Evolutionary conservation across 768 basidiomycete species (phyloP).

Genomic region (Calvatia gigantea): DNA sequence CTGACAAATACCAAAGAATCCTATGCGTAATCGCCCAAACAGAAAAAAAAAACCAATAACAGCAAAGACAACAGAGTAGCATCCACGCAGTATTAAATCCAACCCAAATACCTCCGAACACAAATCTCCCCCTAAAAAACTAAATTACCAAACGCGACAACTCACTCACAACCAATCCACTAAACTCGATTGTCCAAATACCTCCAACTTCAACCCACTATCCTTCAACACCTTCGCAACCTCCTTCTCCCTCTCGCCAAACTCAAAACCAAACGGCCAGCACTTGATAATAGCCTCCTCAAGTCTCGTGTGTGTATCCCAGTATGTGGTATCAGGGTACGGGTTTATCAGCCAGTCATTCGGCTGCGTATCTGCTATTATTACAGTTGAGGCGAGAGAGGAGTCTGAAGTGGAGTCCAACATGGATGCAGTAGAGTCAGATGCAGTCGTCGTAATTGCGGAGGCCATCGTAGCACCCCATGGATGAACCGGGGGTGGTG

Average conservation of each 20-base stretch:
- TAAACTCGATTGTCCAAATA: not conserved
- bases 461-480: too few species aligned
- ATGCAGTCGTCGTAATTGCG: not conserved
- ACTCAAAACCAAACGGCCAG: constrained; percentile 6
- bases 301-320: not conserved
- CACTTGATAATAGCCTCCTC: constrained; percentile 1
- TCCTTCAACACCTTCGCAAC: not conserved
- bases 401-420: not conserved
- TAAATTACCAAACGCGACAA: too few species aligned
- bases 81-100: too few species aligned
- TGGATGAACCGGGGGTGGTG: not conserved
- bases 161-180: constrained; percentile 2
- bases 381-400: not conserved
- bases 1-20: too few species aligned
- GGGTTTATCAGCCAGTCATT: not conserved
- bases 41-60: too few species aligned
- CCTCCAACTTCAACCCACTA: not conserved
- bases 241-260: not conserved
- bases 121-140: too few species aligned
- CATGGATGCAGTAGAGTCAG: not conserved
- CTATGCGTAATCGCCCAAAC: too few species aligned
- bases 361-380: not conserved
- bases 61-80: too few species aligned
- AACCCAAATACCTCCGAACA: too few species aligned
- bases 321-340: not conserved